Evolutionary conservation across 1,284 basidiomycete genomes (phyloP).

Genomic region (Ustilago bromivora): DNA sequence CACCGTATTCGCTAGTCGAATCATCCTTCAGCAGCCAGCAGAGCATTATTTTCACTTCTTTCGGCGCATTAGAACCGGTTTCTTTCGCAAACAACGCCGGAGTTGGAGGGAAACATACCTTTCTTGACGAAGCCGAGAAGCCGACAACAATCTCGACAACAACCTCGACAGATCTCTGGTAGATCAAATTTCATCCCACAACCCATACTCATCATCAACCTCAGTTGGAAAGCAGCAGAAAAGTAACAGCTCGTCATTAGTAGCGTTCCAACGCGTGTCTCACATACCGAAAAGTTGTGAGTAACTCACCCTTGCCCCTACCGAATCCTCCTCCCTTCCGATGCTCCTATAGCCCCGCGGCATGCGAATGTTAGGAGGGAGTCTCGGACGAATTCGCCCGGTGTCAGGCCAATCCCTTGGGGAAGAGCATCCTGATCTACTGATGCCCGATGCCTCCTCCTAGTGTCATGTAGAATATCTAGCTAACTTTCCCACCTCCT

Average conservation of each 20-base stretch:
- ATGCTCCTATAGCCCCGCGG: not conserved
- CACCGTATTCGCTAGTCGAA: conserved; percentile 16
- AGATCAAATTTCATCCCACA: conserved; percentile 11
- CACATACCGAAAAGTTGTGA: conserved; percentile 20
- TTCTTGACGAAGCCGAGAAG: too few species aligned
- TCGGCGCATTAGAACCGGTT: conserved; percentile 21
- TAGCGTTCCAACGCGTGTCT: conserved; percentile 35
- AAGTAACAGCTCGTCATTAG: conserved; percentile 12
- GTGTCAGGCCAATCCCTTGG: not conserved
- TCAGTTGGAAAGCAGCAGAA: not conserved
- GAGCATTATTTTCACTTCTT: conserved; percentile 3
- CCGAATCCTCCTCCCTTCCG: not conserved
- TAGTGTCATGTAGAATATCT: not conserved
- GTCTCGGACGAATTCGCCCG: not conserved
- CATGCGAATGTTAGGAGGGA: not conserved
- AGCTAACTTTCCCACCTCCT: not conserved
- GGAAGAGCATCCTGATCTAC: not conserved
- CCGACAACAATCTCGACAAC: not conserved
- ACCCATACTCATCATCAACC: not conserved
- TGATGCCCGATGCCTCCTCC: not conserved
- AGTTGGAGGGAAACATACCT: too few species aligned
- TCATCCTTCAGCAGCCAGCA: conserved; percentile 1
- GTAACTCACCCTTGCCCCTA: not conserved
- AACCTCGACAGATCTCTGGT: conserved; percentile 18
- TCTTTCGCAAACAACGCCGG: conserved; percentile 6